Evolutionary conservation across 129 eudicot genomes (phyloP).

Genomic region (Centaurea solstitialis): DNA sequence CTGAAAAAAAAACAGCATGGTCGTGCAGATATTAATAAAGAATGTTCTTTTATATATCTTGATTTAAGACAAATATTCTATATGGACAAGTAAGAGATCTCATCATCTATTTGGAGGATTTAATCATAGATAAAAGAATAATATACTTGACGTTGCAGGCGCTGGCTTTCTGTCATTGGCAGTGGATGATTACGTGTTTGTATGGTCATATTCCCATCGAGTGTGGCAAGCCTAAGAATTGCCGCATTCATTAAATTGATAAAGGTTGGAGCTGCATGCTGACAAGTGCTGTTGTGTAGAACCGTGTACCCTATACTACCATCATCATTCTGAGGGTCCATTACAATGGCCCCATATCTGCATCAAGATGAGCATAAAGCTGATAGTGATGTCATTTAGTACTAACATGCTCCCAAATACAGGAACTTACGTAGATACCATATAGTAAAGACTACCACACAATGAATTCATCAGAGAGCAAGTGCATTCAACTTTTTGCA

Average conservation of each 20-base stretch:
- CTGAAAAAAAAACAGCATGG: not conserved
- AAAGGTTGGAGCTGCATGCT: conserved; percentile 96
- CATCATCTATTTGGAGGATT: conserved; percentile 1
- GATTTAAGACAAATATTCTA: not conserved
- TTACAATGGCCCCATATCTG: conserved; percentile 94
- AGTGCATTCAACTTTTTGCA: conserved; percentile 1
- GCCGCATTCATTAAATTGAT: conserved; percentile 89
- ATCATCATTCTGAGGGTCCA: conserved; percentile 71
- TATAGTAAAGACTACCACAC: not conserved
- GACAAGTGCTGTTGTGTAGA: conserved; percentile 94
- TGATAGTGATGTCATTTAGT: not conserved
- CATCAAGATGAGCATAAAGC: conserved; percentile 12
- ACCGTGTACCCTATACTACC: conserved; percentile 89
- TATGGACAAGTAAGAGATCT: not conserved
- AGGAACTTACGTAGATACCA: conserved; percentile 14
- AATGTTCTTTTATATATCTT: not conserved
- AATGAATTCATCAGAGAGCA: not conserved
- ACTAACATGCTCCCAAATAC: conserved; percentile 4
- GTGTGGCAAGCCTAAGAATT: conserved; percentile 81
- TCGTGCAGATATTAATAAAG: not conserved
- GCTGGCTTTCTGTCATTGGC: conserved; percentile 90
- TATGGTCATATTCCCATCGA: conserved; percentile 74
- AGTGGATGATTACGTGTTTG: conserved; percentile 93
- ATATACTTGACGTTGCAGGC: conserved; percentile 83
- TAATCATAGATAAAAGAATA: not conserved